Evolutionary conservation across 2,329 filamentous ascomycete genomes (phyloP), one percentile per base, ranked within the genome.

Genomic region (Calonectria pseudoturangicola): DNA sequence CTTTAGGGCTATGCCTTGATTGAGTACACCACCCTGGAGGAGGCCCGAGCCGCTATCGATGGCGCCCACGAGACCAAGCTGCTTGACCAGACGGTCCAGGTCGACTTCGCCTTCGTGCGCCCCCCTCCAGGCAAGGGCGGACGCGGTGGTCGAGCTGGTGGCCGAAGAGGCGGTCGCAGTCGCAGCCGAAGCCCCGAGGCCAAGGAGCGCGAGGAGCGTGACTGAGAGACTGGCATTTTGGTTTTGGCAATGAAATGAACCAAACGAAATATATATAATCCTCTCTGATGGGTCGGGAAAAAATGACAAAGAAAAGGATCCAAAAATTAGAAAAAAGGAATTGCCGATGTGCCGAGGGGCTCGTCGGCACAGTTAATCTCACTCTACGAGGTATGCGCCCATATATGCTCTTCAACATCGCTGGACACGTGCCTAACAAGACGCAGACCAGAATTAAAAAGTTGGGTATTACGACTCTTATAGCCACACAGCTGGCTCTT

Each of bases 71-170:
- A 92, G 74, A 91, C 92, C 50, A 94, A 96, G 84, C 87, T 97
- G 69, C 89, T 97, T 54, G 94, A 97, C 79, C 94, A 97, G 88
- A 95, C 93, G 9, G 89, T 97, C 75, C 87, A 90, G 72, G 94
- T 96, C 73, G 94, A 97, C 85, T 97, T 95, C 84, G 95, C 94
- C 1, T 97, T 97, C 82, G 94, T 97, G 72, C 88, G 94, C 62
- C 94, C 94, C 70, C 94, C 94, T 18, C 93, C 92, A 21, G 89
- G 87, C 69, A 84, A 85, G 63, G 83, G 82, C 3, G 84, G 83
- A 1, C 81, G 83, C 1, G 81, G 82, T 12, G 85, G 84, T 25
- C 83, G 85, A 25, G 30, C 30, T 39, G 82, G 85, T 16, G 83
- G 85, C 3, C 81, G 87, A 41, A 84, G 86, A 72, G 83, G 86